Evolutionary conservation across 352 stramenopile species (phyloP).

Genomic region (Pythium guiyangense): DNA sequence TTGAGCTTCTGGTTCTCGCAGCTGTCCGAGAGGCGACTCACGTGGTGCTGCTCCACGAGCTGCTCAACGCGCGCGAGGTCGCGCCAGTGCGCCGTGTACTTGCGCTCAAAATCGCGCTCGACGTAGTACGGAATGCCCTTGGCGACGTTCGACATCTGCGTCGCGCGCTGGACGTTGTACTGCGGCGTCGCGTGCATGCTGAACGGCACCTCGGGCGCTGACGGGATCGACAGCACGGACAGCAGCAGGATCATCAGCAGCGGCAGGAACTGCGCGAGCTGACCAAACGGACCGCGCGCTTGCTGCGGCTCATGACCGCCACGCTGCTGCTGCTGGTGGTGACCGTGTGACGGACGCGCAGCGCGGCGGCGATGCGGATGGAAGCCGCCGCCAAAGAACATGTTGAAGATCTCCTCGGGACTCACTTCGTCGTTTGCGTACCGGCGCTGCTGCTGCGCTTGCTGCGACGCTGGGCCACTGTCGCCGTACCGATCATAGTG

Average conservation of each 20-base stretch:
- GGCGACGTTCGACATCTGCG: conserved; percentile 76
- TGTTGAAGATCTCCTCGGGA: conserved; percentile 91
- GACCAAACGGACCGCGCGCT: conserved; percentile 29
- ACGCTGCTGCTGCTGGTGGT: conserved; percentile 21
- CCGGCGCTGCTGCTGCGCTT: conserved; percentile 35
- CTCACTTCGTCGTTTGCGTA: conserved; percentile 85
- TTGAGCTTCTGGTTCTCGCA: conserved; percentile 82
- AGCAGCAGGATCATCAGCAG: conserved; percentile 84
- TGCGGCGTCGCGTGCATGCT: conserved; percentile 75
- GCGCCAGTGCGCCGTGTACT: conserved; percentile 83
- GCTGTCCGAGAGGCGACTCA: conserved; percentile 60
- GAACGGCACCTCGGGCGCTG: conserved; percentile 69
- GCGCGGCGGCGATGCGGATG: conserved; percentile 38
- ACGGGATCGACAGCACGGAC: conserved; percentile 75
- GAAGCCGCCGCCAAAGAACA: conserved; percentile 88
- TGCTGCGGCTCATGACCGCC: conserved; percentile 33
- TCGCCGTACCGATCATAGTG: conserved; percentile 85
- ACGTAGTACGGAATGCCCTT: conserved; percentile 89
- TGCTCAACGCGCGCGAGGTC: conserved; percentile 81
- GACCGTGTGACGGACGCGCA: conserved; percentile 4
- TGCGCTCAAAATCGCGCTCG: conserved; percentile 79
- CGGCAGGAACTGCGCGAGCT: conserved; percentile 80
- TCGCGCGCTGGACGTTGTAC: conserved; percentile 69
- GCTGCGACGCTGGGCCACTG: conserved; percentile 25
- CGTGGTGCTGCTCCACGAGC: conserved; percentile 82